Conservation (phyloP, 2,329 filamentous ascomycete species). For the Trichoderma sp. region DNA sequence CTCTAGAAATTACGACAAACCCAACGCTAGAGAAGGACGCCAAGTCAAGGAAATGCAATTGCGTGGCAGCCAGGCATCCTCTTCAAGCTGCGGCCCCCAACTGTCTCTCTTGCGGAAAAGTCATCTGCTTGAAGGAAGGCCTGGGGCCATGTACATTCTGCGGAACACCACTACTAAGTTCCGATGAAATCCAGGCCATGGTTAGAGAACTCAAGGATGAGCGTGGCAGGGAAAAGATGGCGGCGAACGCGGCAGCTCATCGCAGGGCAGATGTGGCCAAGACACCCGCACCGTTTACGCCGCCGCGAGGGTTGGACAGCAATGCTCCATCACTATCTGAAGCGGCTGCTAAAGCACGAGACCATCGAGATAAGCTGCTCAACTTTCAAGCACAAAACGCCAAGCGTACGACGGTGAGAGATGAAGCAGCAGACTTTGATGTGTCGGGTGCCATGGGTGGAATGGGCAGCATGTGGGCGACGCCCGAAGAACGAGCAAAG, state of each 20-base stretch:
- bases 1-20: constrained; percentile 89
- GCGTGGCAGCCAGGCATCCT: constrained; percentile 83
- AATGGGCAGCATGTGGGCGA: constrained; percentile 70
- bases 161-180: constrained; percentile 67
- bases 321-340: constrained; percentile 45
- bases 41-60: constrained; percentile 72
- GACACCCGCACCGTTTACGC: constrained; percentile 59
- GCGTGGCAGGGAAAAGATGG: constrained; percentile 82
- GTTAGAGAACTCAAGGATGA: constrained; percentile 80
- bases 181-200: constrained; percentile 78
- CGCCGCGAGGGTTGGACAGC: constrained; percentile 39
- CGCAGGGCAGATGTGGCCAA: constrained; percentile 63
- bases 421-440: constrained; percentile 72
- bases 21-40: constrained; percentile 56
- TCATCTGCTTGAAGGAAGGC: constrained; percentile 91
- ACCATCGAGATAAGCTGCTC: constrained; percentile 78
- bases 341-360: constrained; percentile 66
- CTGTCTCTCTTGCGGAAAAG: constrained; percentile 88
- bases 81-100: constrained; percentile 90
- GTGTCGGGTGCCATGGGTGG: constrained; percentile 46
- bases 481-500: constrained; percentile 74
- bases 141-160: constrained; percentile 94
- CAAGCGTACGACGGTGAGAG: constrained; percentile 76
- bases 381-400: constrained; percentile 85
- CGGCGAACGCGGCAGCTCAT: constrained; percentile 70